Evolutionary conservation across 2,329 filamentous ascomycete species (phyloP).

Genomic region (Colletotrichum sp.): DNA sequence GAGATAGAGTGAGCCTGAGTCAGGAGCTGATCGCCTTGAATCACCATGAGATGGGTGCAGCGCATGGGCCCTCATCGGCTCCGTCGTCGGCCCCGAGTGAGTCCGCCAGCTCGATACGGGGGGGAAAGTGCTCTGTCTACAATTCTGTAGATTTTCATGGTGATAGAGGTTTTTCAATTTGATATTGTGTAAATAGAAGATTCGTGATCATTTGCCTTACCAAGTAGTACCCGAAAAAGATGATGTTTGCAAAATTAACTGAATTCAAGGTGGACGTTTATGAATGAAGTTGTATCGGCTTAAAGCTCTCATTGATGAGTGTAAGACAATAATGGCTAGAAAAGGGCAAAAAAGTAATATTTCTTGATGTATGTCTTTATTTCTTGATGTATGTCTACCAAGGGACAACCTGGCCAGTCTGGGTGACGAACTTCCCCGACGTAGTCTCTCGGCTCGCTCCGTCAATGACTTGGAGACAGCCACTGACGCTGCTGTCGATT

Average conservation of each 20-base stretch:
- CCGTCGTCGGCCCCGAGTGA: neutral
- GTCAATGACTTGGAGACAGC: slow-evolving; percentile 40
- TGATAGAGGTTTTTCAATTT: rapidly evolving
- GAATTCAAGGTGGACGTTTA: neutral
- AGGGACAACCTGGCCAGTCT: slow-evolving; percentile 32
- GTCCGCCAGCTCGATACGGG: neutral
- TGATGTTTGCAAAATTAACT: neutral
- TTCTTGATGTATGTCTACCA: slow-evolving; percentile 23
- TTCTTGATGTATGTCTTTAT: neutral
- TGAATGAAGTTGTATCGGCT: neutral
- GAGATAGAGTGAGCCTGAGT: neutral
- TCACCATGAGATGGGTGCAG: neutral
- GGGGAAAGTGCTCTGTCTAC: rapidly evolving
- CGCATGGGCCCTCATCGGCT: neutral
- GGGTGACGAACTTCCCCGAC: slow-evolving; percentile 37
- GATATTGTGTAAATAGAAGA: neutral
- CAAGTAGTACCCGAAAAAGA: neutral
- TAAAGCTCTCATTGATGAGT: neutral
- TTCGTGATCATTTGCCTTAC: neutral
- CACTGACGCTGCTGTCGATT: slow-evolving; percentile 35
- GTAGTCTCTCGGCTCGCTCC: slow-evolving; percentile 34
- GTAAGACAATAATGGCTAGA: neutral
- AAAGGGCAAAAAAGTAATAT: neutral
- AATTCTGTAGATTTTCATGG: neutral
- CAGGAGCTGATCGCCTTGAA: neutral